These are phyloP conservation scores for Bacterosira constricta DNA, from an alignment of 108 stramenopile genomes.

Conservation along the genomic window DNA sequence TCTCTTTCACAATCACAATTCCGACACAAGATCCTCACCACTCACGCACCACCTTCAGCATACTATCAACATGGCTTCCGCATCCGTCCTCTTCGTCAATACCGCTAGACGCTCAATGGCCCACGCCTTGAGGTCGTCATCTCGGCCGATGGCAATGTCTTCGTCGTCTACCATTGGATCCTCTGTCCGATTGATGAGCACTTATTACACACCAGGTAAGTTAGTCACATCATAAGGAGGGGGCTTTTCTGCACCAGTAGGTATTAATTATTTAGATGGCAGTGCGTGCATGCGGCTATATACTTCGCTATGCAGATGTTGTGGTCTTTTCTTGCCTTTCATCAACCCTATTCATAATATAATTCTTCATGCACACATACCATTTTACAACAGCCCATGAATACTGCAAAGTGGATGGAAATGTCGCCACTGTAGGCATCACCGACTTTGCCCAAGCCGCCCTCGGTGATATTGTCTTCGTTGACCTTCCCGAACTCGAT, in stretches of 20 bases:
- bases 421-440: constrained; percentile 92
- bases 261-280: too few relatives aligned
- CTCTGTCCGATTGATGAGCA: constrained; percentile 41
- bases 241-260: too few relatives aligned
- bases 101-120: constrained; percentile 36
- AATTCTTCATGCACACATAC: neutral
- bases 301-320: too few relatives aligned
- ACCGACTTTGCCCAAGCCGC: constrained; percentile 94
- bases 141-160: constrained; percentile 5
- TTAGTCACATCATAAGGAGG: too few relatives aligned
- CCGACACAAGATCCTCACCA: too few relatives aligned
- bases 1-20: too few relatives aligned
- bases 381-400: constrained; percentile 89
- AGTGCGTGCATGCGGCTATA: too few relatives aligned
- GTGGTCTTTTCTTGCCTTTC: too few relatives aligned
- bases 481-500: constrained; percentile 94
- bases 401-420: constrained; percentile 92
- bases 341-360: too few relatives aligned
- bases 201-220: constrained; percentile 46
- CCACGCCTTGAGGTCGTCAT: constrained; percentile 26
- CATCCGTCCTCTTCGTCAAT: constrained; percentile 19
- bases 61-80: constrained; percentile 27
- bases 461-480: constrained; percentile 98
- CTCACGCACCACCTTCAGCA: too few relatives aligned
- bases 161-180: constrained; percentile 8